Conservation (phyloP, 345 rosid species). For the Aquilaria yunnanensis region DNA sequence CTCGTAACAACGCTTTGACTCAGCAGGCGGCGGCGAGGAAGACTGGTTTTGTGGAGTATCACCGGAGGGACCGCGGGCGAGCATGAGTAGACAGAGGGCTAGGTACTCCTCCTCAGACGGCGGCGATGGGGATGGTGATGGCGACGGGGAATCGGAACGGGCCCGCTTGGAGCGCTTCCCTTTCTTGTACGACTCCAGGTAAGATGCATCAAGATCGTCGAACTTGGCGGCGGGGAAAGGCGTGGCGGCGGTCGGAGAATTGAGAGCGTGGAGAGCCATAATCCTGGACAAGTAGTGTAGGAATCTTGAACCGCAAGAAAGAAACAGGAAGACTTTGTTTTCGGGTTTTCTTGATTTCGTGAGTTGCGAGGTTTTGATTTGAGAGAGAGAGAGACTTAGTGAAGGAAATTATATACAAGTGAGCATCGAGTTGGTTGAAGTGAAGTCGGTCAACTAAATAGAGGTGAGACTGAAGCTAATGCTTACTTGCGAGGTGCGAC, state of each 20-base stretch:
- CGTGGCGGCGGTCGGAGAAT: slow-evolving; percentile 27
- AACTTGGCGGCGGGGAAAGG: slow-evolving; percentile 5
- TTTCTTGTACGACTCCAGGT: slow-evolving; percentile 54
- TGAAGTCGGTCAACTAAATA: slow-evolving; percentile 60
- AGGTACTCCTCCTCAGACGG: slow-evolving; percentile 59
- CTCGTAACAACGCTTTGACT: slow-evolving; percentile 43
- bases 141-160: slow-evolving; percentile 29
- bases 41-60: not conserved
- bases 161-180: slow-evolving; percentile 61
- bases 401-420: slow-evolving; percentile 20
- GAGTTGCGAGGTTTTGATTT: not conserved
- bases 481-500: slow-evolving; percentile 10
- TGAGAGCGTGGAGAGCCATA: slow-evolving; percentile 78
- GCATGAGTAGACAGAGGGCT: slow-evolving; percentile 82
- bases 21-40: slow-evolving; percentile 13
- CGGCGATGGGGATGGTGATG: not conserved
- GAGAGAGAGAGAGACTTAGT: slow-evolving; percentile 9
- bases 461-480: slow-evolving; percentile 20
- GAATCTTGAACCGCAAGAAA: not conserved
- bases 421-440: slow-evolving; percentile 31
- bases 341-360: not conserved
- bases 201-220: slow-evolving; percentile 11
- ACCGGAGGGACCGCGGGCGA: slow-evolving; percentile 35
- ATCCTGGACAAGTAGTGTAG: not conserved
- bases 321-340: not conserved